Evolutionary conservation across 106 monocot genomes (phyloP).

Genomic region (Dactylorhiza incarnata): DNA sequence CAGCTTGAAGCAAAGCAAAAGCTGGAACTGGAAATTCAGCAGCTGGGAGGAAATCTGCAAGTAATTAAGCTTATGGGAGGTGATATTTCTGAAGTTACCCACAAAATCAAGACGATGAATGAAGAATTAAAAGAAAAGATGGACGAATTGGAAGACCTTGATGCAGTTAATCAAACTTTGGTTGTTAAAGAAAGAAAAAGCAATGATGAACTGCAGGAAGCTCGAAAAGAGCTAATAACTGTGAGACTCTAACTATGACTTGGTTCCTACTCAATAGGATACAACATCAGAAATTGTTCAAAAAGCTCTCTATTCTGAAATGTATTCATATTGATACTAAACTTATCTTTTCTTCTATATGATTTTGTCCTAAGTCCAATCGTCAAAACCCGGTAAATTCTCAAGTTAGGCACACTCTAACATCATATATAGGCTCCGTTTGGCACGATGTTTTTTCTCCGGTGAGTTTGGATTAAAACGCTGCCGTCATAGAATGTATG

Average conservation of each 20-base stretch:
- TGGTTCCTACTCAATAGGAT: no score
- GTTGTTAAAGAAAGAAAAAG: conserved; percentile 50
- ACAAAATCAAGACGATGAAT: conserved; percentile 48
- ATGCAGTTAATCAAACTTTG: conserved; percentile 45
- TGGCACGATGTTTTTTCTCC: no score
- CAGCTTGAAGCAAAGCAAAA: conserved; percentile 81
- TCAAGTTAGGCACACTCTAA: no score
- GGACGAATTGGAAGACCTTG: conserved; percentile 65
- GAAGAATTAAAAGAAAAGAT: conserved; percentile 60
- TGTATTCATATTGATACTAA: no score
- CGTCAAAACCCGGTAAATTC: no score
- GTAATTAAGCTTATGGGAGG: conserved; percentile 60
- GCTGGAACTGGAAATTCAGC: conserved; percentile 75
- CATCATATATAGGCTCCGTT: no score
- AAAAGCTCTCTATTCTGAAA: no score
- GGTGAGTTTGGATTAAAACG: no score
- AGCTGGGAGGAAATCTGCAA: conserved; percentile 60
- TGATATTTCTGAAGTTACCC: conserved; percentile 20
- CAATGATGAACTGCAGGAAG: conserved; percentile 74
- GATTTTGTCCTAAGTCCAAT: no score
- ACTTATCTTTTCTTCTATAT: no score
- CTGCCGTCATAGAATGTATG: no score
- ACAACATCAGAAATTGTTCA: no score
- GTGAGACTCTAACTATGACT: conserved; percentile 3
- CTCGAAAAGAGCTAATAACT: conserved; percentile 59